Conservation (phyloP, 106 monocot genomes). For the Dioscorea dumetorum region DNA sequence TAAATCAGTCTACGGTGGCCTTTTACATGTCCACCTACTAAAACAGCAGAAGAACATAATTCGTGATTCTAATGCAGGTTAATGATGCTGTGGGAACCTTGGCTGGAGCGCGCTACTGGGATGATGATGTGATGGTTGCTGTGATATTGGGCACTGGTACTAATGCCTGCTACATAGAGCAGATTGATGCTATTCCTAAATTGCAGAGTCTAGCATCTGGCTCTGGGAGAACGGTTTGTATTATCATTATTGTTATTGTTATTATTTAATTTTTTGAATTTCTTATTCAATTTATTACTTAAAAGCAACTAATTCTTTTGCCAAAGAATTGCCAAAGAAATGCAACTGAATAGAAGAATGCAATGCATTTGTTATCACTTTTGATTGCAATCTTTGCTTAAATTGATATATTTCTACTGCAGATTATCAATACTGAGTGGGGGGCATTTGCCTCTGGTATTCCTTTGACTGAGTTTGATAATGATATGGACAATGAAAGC, state of each 20-base stretch:
- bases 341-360: not conserved
- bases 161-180: conserved; percentile 67
- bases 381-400: not conserved
- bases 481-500: conserved; percentile 49
- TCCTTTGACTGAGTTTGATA: conserved; percentile 63
- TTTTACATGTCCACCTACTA: not conserved
- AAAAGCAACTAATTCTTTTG: not conserved
- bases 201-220: conserved; percentile 15
- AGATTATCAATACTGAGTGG: conserved; percentile 76
- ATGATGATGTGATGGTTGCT: conserved; percentile 57
- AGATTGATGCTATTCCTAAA: conserved; percentile 37
- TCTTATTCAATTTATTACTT: not conserved
- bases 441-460: conserved; percentile 51
- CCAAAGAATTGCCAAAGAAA: not conserved
- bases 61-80: conserved; percentile 21
- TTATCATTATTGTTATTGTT: too few species aligned
- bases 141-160: conserved; percentile 71
- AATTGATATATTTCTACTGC: conserved; percentile 3
- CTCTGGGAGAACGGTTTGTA: conserved; percentile 46
- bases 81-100: conserved; percentile 68
- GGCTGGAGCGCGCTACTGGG: conserved; percentile 63
- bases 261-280: not conserved
- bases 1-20: not conserved
- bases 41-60: not conserved
- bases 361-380: not conserved